Conservation (phyloP, 148 eudicot genomes). For the Vaccinium myrtillus region DNA sequence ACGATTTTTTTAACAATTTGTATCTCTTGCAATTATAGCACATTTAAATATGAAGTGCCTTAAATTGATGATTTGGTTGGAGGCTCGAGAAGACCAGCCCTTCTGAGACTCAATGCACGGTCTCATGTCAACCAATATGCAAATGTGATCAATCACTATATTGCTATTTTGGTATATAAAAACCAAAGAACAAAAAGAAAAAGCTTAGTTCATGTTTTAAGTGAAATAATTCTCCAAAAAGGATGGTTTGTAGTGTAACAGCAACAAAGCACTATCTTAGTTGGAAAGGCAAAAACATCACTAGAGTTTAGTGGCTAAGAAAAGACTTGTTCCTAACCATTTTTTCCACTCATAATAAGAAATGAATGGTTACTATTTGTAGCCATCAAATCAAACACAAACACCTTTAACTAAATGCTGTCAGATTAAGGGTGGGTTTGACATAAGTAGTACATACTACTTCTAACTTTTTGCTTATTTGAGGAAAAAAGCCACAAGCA, state of each 20-base stretch:
- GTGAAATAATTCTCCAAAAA: not conserved
- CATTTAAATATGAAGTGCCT: too few relatives aligned
- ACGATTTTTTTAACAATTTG: too few relatives aligned
- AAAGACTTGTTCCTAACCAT: constrained; percentile 8
- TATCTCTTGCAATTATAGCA: too few relatives aligned
- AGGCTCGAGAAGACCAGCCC: too few relatives aligned
- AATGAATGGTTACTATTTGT: not conserved
- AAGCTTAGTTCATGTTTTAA: not conserved
- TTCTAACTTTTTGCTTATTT: too few relatives aligned
- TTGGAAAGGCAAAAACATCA: not conserved
- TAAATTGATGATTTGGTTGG: too few relatives aligned
- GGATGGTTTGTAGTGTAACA: not conserved
- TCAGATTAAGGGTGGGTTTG: too few relatives aligned
- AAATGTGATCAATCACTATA: not conserved
- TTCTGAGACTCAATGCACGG: too few relatives aligned
- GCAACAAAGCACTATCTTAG: not conserved
- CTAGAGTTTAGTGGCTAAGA: not conserved
- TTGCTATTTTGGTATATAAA: not conserved
- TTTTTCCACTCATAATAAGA: not conserved
- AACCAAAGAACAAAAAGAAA: not conserved
- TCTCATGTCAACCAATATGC: too few relatives aligned
- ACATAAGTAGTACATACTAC: too few relatives aligned
- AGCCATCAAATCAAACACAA: not conserved
- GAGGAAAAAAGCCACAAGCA: too few relatives aligned
- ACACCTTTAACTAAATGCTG: not conserved